These are phyloP conservation scores for Kazachstania sp. DNA, from an alignment of 1,139 yeast species.

Conservation along the genomic window DNA sequence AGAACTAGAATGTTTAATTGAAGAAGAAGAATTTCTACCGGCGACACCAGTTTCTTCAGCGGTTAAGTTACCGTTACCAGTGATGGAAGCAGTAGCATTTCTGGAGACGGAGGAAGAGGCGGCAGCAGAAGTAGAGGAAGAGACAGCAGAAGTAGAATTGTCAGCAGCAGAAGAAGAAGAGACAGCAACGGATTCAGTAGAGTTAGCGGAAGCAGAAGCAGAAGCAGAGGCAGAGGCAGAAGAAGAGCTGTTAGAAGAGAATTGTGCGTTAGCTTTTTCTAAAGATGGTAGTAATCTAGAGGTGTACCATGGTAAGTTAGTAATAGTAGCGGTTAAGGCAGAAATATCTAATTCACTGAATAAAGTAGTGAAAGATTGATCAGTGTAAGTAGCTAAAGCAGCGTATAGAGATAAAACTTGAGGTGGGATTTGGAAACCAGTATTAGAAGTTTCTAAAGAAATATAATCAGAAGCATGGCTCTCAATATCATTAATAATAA, in stretches of 20 bases:
- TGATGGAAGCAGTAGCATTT: slow-evolving; percentile 1
- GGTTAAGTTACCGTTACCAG: slow-evolving; percentile 3
- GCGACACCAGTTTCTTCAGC: slow-evolving; percentile 12
- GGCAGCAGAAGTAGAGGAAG: slow-evolving; percentile 1
- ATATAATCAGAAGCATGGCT: slow-evolving; percentile 13
- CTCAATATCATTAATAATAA: slow-evolving; percentile 14
- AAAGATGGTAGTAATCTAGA: slow-evolving; percentile 27
- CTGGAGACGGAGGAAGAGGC: slow-evolving; percentile 1
- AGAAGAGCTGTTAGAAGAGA: slow-evolving; percentile 4
- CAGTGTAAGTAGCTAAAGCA: slow-evolving; percentile 35
- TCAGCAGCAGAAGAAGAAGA: slow-evolving; percentile 1
- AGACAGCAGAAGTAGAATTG: background rate
- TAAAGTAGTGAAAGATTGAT: slow-evolving; percentile 37
- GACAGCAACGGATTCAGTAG: slow-evolving; percentile 4
- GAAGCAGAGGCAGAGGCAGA: slow-evolving; percentile 6
- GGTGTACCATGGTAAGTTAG: slow-evolving; percentile 39
- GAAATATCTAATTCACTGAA: slow-evolving; percentile 22
- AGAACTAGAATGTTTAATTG: slow-evolving; percentile 3
- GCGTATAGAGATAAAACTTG: slow-evolving; percentile 30
- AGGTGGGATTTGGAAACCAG: slow-evolving; percentile 23
- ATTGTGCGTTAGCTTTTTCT: background rate
- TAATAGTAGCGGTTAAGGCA: slow-evolving; percentile 31
- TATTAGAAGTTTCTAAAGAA: slow-evolving; percentile 7
- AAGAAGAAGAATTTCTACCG: background rate
- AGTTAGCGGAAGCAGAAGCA: slow-evolving; percentile 2